Conservation (phyloP, 257 asterid genomes). For the Ophiorrhiza pumila region DNA sequence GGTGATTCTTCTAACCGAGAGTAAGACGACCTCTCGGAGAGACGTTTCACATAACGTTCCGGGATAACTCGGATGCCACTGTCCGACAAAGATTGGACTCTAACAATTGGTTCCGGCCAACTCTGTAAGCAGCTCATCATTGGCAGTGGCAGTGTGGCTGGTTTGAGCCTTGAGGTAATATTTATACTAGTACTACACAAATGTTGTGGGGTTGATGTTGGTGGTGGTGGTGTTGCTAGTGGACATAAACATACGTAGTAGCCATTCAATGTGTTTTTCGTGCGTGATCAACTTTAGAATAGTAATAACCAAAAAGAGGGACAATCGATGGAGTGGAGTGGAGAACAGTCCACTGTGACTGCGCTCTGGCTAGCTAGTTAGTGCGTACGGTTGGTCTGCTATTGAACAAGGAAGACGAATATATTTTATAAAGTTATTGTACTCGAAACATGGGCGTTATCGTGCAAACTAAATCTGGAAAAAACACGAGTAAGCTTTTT, state of each 20-base stretch:
- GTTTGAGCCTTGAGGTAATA: no score
- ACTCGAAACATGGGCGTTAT: no score
- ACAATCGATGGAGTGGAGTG: no score
- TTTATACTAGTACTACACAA: no score
- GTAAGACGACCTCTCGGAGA: slow-evolving; percentile 49
- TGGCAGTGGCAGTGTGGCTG: no score
- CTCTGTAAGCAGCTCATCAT: slow-evolving; percentile 46
- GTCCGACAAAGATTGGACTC: slow-evolving; percentile 76
- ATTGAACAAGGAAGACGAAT: no score
- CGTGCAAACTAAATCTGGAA: no score
- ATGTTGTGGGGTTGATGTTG: no score
- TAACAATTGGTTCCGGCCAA: slow-evolving; percentile 86
- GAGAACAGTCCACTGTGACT: not conserved
- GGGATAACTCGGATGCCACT: slow-evolving; percentile 76
- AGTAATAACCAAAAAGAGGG: not conserved
- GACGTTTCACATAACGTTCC: slow-evolving; percentile 63
- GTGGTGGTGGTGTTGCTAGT: no score
- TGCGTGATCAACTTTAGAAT: not conserved
- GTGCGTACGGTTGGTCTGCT: no score
- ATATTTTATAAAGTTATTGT: no score
- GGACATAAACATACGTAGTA: not conserved
- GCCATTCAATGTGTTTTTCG: slow-evolving; percentile 5
- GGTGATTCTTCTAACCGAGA: not conserved
- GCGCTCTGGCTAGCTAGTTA: not conserved
- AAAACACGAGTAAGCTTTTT: no score